Base-by-base conservation (phyloP, 208 protist species). In the Leishmania gerbilli region DNA sequence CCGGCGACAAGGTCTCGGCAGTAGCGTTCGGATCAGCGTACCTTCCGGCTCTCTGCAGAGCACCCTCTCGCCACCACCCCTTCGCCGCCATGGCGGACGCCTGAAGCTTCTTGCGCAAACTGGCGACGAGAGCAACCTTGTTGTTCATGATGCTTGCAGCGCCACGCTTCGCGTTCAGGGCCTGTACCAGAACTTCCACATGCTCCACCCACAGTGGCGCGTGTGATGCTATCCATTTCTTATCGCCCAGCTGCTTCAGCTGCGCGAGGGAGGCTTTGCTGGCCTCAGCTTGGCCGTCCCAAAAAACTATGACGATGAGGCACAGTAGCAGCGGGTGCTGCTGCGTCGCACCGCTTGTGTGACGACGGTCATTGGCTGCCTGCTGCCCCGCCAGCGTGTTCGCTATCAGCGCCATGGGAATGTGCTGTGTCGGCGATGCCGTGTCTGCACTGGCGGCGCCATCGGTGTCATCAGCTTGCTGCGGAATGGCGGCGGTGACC, bases 131-230 rank as follows among this genome's bases (percentile, higher is more conserved):
- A 1, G 94, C 94, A 2, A 75, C 85, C 21, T 82, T 76, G 80
- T 92, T 97, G 65, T 82, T 78, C 71, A 81, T 87, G 55, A 97
- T 89, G 71, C 81, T 92, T 71, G 95, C 86, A 45, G 77, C 71
- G 3, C 92, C 91, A 56, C 91, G 92, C 82, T 96, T 97, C 2
- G 91, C 90, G 69, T 95, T 95, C 8, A 97, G 86, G 21, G 92
- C 91, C 79, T 97, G 94, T 40, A 97, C 65, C n/a, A 95, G 68
- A 71, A 96, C 85, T 45, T 95, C 88, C n/a, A 94, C 82, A 17
- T 85, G 81, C 40, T 88, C 67, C 11, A 55, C 74, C 79, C 74
- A 81, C 34, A 8, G 21, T 9, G 67, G 75, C 19, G 56, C 51
- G 65, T 76, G 40, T 17, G 58, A 60, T 3, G 64, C 40, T 1